Evolutionary conservation across 805 yeast species (phyloP).

Genomic region (Nakazawaea ernobii): DNA sequence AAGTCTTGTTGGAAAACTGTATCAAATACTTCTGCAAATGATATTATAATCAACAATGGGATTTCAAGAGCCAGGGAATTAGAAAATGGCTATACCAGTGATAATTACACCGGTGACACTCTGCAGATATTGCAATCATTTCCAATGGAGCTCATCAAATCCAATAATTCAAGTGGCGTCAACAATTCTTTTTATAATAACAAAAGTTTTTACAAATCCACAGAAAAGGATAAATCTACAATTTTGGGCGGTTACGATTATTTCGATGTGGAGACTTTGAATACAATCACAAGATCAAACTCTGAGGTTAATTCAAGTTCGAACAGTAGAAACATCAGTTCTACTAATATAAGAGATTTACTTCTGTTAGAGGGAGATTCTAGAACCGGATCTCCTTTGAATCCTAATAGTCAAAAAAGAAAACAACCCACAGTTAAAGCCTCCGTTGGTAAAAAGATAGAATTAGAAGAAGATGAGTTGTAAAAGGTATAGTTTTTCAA

Average conservation of each 20-base stretch:
- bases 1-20: constrained; percentile 27
- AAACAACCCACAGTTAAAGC: neutral
- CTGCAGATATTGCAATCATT: constrained; percentile 23
- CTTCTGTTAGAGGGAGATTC: constrained; percentile 4
- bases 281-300: constrained; percentile 19
- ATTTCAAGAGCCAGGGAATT: constrained; percentile 10
- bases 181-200: neutral
- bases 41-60: neutral
- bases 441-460: constrained; percentile 7
- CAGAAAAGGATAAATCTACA: constrained; percentile 19
- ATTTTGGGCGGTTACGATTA: constrained; percentile 57
- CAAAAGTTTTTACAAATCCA: neutral
- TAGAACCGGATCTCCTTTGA: constrained; percentile 5
- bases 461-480: constrained; percentile 7
- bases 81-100: neutral
- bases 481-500: neutral
- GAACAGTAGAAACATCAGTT: constrained; percentile 22
- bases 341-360: constrained; percentile 14
- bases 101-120: constrained; percentile 7
- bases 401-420: neutral
- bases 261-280: constrained; percentile 52
- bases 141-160: constrained; percentile 25
- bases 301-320: constrained; percentile 18
- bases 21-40: neutral
- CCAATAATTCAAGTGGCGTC: constrained; percentile 19